phyloP scores from a whole-genome alignment of 768 basidiomycete genomes.

The Boletus rufocinnamomeus region DNA sequence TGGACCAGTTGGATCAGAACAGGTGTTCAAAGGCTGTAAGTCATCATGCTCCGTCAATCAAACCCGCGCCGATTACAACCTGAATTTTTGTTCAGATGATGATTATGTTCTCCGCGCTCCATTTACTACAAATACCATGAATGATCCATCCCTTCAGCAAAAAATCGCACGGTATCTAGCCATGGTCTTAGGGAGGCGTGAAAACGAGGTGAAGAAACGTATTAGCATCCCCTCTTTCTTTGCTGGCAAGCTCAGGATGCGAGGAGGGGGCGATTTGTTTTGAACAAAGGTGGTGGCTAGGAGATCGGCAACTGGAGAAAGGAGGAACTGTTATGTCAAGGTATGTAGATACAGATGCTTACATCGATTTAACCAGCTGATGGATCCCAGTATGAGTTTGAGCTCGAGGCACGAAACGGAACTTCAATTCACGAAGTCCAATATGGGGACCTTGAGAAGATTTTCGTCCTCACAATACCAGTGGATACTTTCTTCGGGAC shows the following conservation, averaged over 20 bases:
- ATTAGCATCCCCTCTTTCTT: neutral
- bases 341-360: neutral
- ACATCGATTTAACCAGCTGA: neutral
- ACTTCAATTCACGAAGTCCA: neutral
- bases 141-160: no score
- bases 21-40: no score
- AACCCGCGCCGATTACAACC: no score
- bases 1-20: no score
- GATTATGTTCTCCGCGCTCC: no score
- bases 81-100: no score
- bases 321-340: neutral
- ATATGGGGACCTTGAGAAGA: neutral
- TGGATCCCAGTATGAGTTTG: neutral
- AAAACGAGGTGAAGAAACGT: neutral
- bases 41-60: no score
- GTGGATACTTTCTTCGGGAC: neutral
- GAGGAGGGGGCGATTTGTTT: neutral
- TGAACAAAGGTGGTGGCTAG: neutral
- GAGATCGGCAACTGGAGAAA: neutral
- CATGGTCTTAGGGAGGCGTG: neutral
- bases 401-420: neutral
- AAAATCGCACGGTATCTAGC: neutral
- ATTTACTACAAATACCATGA: no score
- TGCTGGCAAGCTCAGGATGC: neutral
- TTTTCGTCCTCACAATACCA: neutral